phyloP scores from a whole-genome alignment of 768 basidiomycete species.

The Boletus reticuloceps region DNA sequence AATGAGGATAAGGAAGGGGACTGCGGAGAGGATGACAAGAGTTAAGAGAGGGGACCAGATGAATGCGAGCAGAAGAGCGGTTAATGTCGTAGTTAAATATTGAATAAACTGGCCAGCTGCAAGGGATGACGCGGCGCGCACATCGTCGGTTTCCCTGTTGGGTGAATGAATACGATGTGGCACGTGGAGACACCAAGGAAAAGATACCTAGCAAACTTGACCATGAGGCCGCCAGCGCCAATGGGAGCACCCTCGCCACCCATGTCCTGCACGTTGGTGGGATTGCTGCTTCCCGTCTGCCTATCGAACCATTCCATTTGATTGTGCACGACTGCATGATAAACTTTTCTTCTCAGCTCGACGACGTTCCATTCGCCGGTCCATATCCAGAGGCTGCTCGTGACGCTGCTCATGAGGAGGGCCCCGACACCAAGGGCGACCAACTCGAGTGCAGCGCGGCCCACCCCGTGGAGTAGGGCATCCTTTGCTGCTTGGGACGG shows the following conservation, averaged over 20 bases:
- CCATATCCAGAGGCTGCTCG: constrained; percentile 82
- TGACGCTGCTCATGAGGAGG: constrained; percentile 69
- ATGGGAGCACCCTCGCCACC: constrained; percentile 47
- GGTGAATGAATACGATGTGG: constrained; percentile 5
- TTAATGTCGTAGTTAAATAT: constrained; percentile 73
- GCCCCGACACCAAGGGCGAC: constrained; percentile 63
- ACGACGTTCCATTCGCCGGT: constrained; percentile 79
- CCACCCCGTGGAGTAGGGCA: constrained; percentile 53
- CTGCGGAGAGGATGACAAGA: constrained; percentile 86
- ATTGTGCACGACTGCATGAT: constrained; percentile 55
- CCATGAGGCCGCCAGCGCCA: constrained; percentile 90
- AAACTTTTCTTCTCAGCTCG: constrained; percentile 36
- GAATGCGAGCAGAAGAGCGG: constrained; percentile 83
- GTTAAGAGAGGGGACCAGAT: constrained; percentile 77
- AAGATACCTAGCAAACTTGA: constrained; percentile 78
- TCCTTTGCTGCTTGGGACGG: constrained; percentile 45
- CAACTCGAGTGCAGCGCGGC: constrained; percentile 62
- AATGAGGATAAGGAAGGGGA: constrained; percentile 77
- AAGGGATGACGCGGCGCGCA: constrained; percentile 80
- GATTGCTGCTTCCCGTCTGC: constrained; percentile 61
- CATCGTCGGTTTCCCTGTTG: constrained; percentile 89
- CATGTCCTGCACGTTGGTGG: constrained; percentile 34
- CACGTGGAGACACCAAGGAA: not conserved
- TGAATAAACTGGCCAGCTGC: constrained; percentile 78
- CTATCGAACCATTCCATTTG: constrained; percentile 92